Evolutionary conservation across 2,329 filamentous ascomycete species (phyloP), one percentile per base, ranked within the genome.

Genomic region (Aspergillus novoparasiticus): DNA sequence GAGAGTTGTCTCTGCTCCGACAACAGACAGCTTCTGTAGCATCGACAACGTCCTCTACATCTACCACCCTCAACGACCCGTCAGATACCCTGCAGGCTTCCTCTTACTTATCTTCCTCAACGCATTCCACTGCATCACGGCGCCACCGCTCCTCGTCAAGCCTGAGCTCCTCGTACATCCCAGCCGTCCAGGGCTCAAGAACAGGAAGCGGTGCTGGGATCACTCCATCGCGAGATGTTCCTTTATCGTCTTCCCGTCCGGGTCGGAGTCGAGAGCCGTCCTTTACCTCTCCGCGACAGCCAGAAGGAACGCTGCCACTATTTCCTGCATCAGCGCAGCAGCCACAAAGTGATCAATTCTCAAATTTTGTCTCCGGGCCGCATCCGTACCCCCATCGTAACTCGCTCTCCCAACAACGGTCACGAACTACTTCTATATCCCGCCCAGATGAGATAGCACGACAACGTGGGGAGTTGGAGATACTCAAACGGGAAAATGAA

Each of bases 1-100:
- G 94, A 62, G 94, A 98, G 76, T 87, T 98, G 41, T 89, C 90
- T 19, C 84, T 93, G 58, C 87, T 98, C n/a, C 91, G 94, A 63
- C 86, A 87, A 28, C 87, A 87, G 73, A 87, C 87, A 10, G 85
- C 86, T 6, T 88, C 86, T 1, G 86, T 88, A 32, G 86, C 86
- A 56, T 88, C 86, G 10, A 89, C 85, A 9, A 72, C 84, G 11
- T 86, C 85, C n/a, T 85, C 85, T 11, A 82, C 83, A 43, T 86
- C 85, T 3, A 81, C 80, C 55, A 79, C 79, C 19, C 74, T 83
- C 62, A 81, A 83, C 51, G 85, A 87, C 56, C 73, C 79, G 1
- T 78, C 76, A 51, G 78, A 85, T 68, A 72, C 78, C 2, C 69
- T 76, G n/a, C 77, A 81, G 66, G 74, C 73, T 69, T 70, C 79